These are phyloP conservation scores for Metschnikowia drakensbergensis DNA, from an alignment of 805 yeast species.

Conservation along the genomic window DNA sequence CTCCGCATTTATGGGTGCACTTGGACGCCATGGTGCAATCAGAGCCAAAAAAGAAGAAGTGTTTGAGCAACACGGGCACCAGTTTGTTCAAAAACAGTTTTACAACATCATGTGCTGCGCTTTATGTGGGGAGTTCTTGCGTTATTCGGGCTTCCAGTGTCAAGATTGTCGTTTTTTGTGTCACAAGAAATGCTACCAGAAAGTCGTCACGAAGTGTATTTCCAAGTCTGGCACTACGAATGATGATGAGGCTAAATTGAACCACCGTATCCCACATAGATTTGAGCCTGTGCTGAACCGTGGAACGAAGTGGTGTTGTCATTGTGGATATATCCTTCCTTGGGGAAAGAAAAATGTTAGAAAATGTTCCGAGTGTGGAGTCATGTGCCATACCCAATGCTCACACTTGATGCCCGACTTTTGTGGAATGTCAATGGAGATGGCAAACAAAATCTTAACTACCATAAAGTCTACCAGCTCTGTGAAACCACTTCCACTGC, in stretches of 20 bases:
- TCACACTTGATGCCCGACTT: slow-evolving; percentile 95
- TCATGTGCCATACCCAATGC: slow-evolving; percentile 91
- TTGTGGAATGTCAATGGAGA: slow-evolving; percentile 98
- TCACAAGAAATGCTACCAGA: slow-evolving; percentile 76
- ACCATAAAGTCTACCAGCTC: slow-evolving; percentile 70
- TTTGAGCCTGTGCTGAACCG: slow-evolving; percentile 88
- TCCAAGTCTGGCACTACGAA: slow-evolving; percentile 68
- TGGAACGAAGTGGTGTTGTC: slow-evolving; percentile 99
- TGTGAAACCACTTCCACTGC: slow-evolving; percentile 12
- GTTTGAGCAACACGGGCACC: slow-evolving; percentile 94
- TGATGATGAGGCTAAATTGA: slow-evolving; percentile 77
- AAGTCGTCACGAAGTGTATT: slow-evolving; percentile 79
- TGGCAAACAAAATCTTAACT: slow-evolving; percentile 82
- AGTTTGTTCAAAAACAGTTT: slow-evolving; percentile 90
- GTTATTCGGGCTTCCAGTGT: slow-evolving; percentile 83
- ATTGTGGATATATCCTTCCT: slow-evolving; percentile 94
- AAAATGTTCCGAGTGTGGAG: slow-evolving; percentile 90
- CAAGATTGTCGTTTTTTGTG: slow-evolving; percentile 79
- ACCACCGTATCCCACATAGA: slow-evolving; percentile 95
- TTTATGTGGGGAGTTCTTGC: slow-evolving; percentile 89
- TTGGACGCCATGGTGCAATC: slow-evolving; percentile 94
- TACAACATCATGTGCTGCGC: slow-evolving; percentile 98
- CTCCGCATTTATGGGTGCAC: slow-evolving; percentile 41
- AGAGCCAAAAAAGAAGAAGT: slow-evolving; percentile 89
- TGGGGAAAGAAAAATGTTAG: slow-evolving; percentile 92